phyloP scores from a whole-genome alignment of 768 basidiomycete genomes.

The Leccinum uliginosum region DNA sequence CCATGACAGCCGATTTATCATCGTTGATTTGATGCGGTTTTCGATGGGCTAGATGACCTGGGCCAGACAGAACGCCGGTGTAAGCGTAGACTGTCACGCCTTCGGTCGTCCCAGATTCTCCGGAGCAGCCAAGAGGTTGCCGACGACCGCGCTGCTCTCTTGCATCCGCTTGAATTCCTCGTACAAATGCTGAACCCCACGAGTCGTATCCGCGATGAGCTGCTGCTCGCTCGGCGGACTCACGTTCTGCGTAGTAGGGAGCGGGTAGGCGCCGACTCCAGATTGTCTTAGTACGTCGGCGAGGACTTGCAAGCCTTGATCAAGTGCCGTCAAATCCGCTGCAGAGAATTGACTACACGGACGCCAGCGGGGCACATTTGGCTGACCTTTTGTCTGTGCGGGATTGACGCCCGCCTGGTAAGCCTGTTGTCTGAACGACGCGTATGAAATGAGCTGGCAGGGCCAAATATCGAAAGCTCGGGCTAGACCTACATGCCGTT shows the following conservation, averaged over 20 bases:
- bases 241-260: constrained; percentile 33
- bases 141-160: constrained; percentile 29
- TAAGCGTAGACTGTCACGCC: background rate
- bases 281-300: constrained; percentile 49
- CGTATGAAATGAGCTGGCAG: background rate
- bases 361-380: background rate
- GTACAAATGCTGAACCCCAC: constrained; percentile 43
- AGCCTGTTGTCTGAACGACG: constrained; percentile 50
- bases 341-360: constrained; percentile 18
- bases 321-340: constrained; percentile 46
- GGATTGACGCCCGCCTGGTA: constrained; percentile 53
- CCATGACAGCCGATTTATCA: background rate
- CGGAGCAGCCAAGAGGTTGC: constrained; percentile 49
- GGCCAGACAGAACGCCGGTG: background rate
- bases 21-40: background rate
- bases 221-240: constrained; percentile 42
- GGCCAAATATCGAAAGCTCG: background rate
- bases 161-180: constrained; percentile 46
- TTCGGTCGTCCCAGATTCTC: constrained; percentile 52
- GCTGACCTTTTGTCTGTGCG: constrained; percentile 49
- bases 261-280: constrained; percentile 63
- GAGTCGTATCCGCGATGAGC: constrained; percentile 39
- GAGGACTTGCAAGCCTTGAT: constrained; percentile 44
- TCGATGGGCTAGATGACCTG: background rate
- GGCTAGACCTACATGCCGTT: constrained; percentile 37